Conservation (phyloP, 257 asterid species). For the Haberlea rhodopensis region DNA sequence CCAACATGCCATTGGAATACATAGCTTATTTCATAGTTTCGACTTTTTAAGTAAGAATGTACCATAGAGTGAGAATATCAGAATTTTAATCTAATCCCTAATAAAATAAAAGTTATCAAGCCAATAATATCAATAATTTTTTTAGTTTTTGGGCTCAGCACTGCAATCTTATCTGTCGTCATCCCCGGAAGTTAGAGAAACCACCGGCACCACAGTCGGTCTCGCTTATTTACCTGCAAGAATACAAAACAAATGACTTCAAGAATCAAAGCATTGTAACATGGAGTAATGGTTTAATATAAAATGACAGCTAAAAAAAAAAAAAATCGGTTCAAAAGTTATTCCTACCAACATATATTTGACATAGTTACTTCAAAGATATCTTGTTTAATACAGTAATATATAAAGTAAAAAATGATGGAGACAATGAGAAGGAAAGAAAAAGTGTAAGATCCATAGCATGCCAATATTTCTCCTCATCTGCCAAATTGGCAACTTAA, state of each 20-base stretch:
- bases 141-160: too few relatives aligned
- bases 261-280: neutral
- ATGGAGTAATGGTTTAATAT: neutral
- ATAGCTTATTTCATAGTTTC: neutral
- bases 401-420: neutral
- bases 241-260: neutral
- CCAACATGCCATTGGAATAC: neutral
- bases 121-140: neutral
- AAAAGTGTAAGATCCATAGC: neutral
- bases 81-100: too few relatives aligned
- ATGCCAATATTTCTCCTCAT: neutral
- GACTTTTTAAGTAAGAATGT: neutral
- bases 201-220: neutral
- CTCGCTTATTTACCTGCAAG: neutral
- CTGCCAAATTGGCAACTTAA: neutral
- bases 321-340: neutral
- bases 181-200: neutral
- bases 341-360: neutral
- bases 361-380: neutral
- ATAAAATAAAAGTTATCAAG: too few relatives aligned
- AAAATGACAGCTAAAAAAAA: neutral
- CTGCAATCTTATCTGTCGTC: neutral
- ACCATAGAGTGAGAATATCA: neutral
- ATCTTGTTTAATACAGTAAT: neutral
- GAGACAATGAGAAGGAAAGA: neutral